Base-by-base conservation (phyloP, 768 basidiomycete species). In the Trametes maxima region DNA sequence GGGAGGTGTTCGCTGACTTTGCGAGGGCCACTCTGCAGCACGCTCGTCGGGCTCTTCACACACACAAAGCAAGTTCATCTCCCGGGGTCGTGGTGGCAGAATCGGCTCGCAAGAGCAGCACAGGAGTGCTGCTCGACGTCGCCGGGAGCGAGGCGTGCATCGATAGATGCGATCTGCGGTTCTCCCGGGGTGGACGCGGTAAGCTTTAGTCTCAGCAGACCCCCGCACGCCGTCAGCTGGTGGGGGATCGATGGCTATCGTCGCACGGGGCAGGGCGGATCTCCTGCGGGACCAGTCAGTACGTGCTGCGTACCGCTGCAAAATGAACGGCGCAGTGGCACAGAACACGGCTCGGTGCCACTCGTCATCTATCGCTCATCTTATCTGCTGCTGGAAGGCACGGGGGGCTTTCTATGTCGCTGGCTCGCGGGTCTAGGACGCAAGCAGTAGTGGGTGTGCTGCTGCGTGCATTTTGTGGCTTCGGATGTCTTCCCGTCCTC, bases 121-220 rank as follows among this genome's bases (percentile, higher is more conserved):
- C n/a, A 42, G 28, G 28, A 33, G 28, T 33, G 28, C 28, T 33
- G 28, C 28, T 33, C 4, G 28, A 8, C 28, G 28, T 33, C 56
- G 37, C 49, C 56, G 37, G 56, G 46, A 40, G 56, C 56, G 56
- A 39, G 46, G 53, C 54, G 53, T 48, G 39, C 54, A 61, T 54
- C 60, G 59, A 61, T 61, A 49, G 60, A 55, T 55, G 60, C 51
- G 59, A 61, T 61, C 53, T 55, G 60, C 53, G 45, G 54, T 61
- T 61, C 54, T 55, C 47, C 60, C 60, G 60, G 53, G 54, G 60
- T 43, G 28, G 60, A 44, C 21, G 60, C 60, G 60, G 60, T 55
- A 61, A 61, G 60, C 60, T 61, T 61, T 61, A 61, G 60, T 55
- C 60, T 61, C 54, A 61, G 54, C 60, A 61, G 60, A 61, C 60